phyloP scores from a whole-genome alignment of 2,329 filamentous ascomycete species.

The Simplicillium aogashimaense region DNA sequence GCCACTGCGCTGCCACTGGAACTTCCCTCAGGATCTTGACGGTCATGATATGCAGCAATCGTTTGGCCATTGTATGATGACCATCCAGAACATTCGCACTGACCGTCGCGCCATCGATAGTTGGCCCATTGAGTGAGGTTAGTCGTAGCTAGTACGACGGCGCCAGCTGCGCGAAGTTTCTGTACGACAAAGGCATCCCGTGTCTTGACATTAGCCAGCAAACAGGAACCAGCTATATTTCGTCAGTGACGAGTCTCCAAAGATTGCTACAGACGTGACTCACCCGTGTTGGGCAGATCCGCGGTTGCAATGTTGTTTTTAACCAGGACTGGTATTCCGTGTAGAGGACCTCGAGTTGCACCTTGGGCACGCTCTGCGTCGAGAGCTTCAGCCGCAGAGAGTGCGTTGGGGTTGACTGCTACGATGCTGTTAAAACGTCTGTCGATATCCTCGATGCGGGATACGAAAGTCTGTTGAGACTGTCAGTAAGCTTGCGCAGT shows the following conservation, averaged over 20 bases:
- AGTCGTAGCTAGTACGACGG: slow-evolving; percentile 53
- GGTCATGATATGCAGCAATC: slow-evolving; percentile 47
- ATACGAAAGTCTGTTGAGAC: no score
- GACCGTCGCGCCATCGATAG: slow-evolving; percentile 39
- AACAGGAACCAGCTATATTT: slow-evolving; percentile 41
- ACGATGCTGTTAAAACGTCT: background rate
- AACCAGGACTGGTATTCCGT: slow-evolving; percentile 54
- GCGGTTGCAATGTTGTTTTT: slow-evolving; percentile 57
- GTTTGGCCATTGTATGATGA: slow-evolving; percentile 53
- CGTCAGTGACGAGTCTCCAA: background rate
- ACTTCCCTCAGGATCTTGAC: slow-evolving; percentile 50
- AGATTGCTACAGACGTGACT: background rate
- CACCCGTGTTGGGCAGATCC: slow-evolving; percentile 48
- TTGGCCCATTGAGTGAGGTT: slow-evolving; percentile 57
- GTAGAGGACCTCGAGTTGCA: slow-evolving; percentile 29
- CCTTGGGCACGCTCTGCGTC: background rate
- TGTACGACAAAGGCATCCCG: slow-evolving; percentile 44
- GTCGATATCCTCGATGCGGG: background rate
- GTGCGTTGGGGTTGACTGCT: background rate
- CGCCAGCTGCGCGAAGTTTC: slow-evolving; percentile 48
- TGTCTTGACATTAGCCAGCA: slow-evolving; percentile 43
- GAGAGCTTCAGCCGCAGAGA: background rate
- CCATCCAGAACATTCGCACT: slow-evolving; percentile 47
- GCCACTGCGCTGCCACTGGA: slow-evolving; percentile 52
- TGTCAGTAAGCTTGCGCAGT: no score